These are phyloP conservation scores for Lentinula raphanica DNA, from an alignment of 768 basidiomycete genomes.

Conservation along the genomic window DNA sequence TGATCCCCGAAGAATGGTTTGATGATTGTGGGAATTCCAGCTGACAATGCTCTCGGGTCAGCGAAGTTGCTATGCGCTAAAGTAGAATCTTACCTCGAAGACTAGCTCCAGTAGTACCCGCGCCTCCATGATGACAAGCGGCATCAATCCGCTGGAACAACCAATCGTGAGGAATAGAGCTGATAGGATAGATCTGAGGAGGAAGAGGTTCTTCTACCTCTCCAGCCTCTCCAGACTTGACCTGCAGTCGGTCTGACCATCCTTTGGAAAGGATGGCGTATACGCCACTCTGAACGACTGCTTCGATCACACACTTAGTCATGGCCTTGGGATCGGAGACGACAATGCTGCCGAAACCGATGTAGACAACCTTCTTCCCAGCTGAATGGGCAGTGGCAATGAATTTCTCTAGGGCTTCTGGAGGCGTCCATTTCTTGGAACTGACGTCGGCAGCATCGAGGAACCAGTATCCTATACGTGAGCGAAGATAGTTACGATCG, in stretches of 20 bases:
- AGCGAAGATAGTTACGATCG: not conserved
- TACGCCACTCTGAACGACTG: constrained; percentile 81
- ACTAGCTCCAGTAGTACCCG: constrained; percentile 94
- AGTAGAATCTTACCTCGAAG: constrained; percentile 59
- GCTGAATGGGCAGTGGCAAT: constrained; percentile 70
- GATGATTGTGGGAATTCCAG: constrained; percentile 93
- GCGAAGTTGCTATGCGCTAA: not conserved
- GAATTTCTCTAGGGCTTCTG: constrained; percentile 72
- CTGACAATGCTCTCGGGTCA: constrained; percentile 26
- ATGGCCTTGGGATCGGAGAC: constrained; percentile 91
- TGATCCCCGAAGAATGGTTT: constrained; percentile 98
- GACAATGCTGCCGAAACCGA: constrained; percentile 96
- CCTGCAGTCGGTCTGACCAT: constrained; percentile 88
- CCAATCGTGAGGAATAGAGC: constrained; percentile 94
- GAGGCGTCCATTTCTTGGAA: constrained; percentile 85
- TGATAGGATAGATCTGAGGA: constrained; percentile 75
- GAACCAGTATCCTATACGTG: constrained; percentile 85
- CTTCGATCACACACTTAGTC: constrained; percentile 88
- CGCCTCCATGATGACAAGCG: constrained; percentile 97
- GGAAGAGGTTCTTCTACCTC: constrained; percentile 71
- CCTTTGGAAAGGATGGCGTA: constrained; percentile 94
- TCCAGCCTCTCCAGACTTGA: constrained; percentile 52
- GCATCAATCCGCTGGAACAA: constrained; percentile 90
- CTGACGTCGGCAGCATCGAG: constrained; percentile 89
- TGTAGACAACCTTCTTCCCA: constrained; percentile 91